Conservation (phyloP, 768 basidiomycete genomes). For the Naganishia vaughanmartiniae region DNA sequence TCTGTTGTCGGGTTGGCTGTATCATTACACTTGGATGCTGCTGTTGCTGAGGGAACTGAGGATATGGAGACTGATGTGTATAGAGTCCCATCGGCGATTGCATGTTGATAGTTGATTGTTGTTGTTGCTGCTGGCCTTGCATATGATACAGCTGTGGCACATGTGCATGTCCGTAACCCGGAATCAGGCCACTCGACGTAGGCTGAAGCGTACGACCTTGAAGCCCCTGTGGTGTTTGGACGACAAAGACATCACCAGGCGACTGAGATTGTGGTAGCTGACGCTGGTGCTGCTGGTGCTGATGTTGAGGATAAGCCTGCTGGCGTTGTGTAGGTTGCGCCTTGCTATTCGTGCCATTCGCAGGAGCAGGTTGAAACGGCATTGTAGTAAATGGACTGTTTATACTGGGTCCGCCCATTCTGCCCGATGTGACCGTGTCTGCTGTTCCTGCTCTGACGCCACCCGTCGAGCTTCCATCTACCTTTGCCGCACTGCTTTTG, state of each 20-base stretch:
- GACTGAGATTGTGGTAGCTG: slow-evolving; percentile 11
- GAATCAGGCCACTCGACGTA: slow-evolving; percentile 1
- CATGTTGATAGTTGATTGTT: neutral
- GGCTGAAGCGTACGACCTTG: slow-evolving; percentile 21
- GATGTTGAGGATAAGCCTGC: neutral
- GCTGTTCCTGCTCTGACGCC: slow-evolving; percentile 11
- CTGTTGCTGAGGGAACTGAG: slow-evolving; percentile 16
- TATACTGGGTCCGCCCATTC: slow-evolving; percentile 1
- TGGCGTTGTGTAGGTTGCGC: neutral
- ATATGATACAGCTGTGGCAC: slow-evolving; percentile 15
- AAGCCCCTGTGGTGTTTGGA: slow-evolving; percentile 9
- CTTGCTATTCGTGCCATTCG: neutral
- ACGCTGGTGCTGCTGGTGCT: neutral
- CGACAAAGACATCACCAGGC: slow-evolving; percentile 20
- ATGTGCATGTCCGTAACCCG: slow-evolving; percentile 16
- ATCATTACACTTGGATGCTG: neutral
- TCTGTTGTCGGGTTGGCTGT: neutral
- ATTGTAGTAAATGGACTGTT: slow-evolving; percentile 22
- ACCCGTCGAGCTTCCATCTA: neutral
- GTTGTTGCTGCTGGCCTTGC: slow-evolving; percentile 7
- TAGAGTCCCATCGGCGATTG: slow-evolving; percentile 17
- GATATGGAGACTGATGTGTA: slow-evolving; percentile 14
- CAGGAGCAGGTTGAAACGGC: slow-evolving; percentile 5
- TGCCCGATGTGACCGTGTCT: neutral
- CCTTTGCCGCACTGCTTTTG: neutral